Conservation (phyloP, 129 eudicot species). For the Tagetes patula region DNA sequence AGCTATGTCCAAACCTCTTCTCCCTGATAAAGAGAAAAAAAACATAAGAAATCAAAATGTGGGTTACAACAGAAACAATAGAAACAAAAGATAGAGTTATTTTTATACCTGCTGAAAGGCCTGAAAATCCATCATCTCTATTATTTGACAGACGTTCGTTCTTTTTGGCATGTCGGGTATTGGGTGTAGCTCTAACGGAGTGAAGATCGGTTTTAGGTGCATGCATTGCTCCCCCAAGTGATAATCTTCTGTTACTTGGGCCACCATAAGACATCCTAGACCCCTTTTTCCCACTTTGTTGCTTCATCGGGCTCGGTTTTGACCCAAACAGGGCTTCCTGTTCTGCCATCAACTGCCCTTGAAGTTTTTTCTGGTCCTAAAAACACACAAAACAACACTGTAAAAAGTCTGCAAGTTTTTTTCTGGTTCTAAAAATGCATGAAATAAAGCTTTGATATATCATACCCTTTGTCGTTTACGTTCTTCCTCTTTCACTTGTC, state of each 20-base stretch:
- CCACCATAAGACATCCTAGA: constrained; percentile 75
- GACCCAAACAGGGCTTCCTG: constrained; percentile 93
- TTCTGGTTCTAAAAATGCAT: constrained; percentile 64
- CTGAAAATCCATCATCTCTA: constrained; percentile 52
- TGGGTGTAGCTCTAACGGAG: constrained; percentile 67
- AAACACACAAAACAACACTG: neutral
- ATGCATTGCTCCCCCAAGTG: constrained; percentile 81
- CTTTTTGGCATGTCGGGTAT: constrained; percentile 63
- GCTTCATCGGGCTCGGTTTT: constrained; percentile 93
- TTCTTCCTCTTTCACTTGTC: constrained; percentile 83
- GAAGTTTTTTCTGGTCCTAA: constrained; percentile 92
- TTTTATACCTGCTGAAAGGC: constrained; percentile 59
- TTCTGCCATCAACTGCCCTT: constrained; percentile 85
- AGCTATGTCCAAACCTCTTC: constrained; percentile 73
- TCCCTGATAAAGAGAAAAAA: constrained; percentile 38
- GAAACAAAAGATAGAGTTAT: neutral
- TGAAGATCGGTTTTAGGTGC: constrained; percentile 60
- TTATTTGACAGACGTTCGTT: constrained; percentile 35
- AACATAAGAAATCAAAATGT: neutral
- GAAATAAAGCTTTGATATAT: neutral
- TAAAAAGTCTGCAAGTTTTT: constrained; percentile 26
- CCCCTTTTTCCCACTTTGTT: constrained; percentile 67
- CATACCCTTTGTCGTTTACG: constrained; percentile 84
- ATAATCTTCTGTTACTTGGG: constrained; percentile 64
- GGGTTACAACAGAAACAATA: too few relatives aligned